Evolutionary conservation across 2,329 filamentous ascomycete genomes (phyloP).

Genomic region (Hypoxylon sp.): DNA sequence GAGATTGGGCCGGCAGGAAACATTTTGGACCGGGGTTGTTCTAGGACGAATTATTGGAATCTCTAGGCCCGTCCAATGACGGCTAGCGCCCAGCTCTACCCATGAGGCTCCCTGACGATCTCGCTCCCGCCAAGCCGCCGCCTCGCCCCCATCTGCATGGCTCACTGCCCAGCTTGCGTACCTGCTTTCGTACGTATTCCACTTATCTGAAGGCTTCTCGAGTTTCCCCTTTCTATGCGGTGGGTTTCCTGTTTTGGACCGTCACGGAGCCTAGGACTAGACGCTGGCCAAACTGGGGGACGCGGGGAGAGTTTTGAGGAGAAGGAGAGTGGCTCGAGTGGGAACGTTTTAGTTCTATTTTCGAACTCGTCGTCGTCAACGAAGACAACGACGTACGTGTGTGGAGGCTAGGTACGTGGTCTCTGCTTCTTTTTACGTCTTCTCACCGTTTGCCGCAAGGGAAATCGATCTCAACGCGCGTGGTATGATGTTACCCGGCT

Average conservation of each 20-base stretch:
- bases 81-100: slow-evolving; percentile 4
- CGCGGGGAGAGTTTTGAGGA: too few species aligned
- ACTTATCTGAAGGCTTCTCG: slow-evolving; percentile 23
- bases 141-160: slow-evolving; percentile 4
- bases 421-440: background rate
- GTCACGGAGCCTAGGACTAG: too few species aligned
- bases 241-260: background rate
- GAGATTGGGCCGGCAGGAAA: slow-evolving; percentile 32
- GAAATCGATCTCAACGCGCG: background rate
- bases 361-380: slow-evolving; percentile 18
- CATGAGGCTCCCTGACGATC: slow-evolving; percentile 35
- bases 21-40: slow-evolving; percentile 17
- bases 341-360: slow-evolving; percentile 25
- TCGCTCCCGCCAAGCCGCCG: slow-evolving; percentile 27
- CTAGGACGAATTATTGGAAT: background rate
- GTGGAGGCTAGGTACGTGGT: slow-evolving; percentile 1
- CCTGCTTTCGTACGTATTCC: slow-evolving; percentile 7
- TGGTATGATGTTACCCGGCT: too few species aligned
- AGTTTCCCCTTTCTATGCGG: slow-evolving; percentile 14
- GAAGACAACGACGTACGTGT: slow-evolving; percentile 3
- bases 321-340: too few species aligned
- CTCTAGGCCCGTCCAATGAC: slow-evolving; percentile 21
- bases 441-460: background rate
- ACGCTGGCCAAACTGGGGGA: too few species aligned
- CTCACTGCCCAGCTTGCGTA: too few species aligned